phyloP scores from a whole-genome alignment of 139 green algal genomes.

The Volvox reticuliferus region DNA sequence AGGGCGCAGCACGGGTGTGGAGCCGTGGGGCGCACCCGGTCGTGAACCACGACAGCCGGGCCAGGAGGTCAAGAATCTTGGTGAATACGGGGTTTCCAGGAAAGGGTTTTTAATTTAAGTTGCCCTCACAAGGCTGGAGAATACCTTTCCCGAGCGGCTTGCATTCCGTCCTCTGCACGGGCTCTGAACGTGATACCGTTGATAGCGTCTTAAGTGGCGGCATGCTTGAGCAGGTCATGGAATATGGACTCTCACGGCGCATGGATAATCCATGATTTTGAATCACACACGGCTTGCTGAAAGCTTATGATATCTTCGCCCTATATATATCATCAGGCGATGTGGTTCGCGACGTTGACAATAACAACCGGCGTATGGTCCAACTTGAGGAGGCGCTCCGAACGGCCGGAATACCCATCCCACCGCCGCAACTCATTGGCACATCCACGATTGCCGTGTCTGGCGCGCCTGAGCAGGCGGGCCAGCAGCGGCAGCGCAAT shows the following conservation, averaged over 20 bases:
- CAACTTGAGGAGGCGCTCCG: slow-evolving; percentile 1
- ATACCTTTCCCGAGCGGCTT: too few species aligned
- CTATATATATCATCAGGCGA: neutral
- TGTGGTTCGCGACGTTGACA: slow-evolving; percentile 4
- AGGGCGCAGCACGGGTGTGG: neutral
- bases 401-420: neutral
- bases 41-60: slow-evolving; percentile 1
- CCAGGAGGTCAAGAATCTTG: slow-evolving; percentile 4
- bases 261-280: too few species aligned
- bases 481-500: slow-evolving; percentile 21
- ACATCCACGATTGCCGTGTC: neutral
- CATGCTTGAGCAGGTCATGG: too few species aligned
- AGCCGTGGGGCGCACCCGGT: slow-evolving; percentile 6
- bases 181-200: too few species aligned
- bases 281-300: too few species aligned
- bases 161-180: too few species aligned
- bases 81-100: neutral
- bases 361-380: neutral
- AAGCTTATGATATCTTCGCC: neutral
- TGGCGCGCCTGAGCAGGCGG: neutral
- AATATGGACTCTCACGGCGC: too few species aligned
- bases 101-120: neutral
- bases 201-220: too few species aligned
- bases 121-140: too few species aligned
- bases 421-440: neutral